Base-by-base conservation (phyloP, 192 early-diverging fungal genomes). In the Umbelopsis sp. region DNA sequence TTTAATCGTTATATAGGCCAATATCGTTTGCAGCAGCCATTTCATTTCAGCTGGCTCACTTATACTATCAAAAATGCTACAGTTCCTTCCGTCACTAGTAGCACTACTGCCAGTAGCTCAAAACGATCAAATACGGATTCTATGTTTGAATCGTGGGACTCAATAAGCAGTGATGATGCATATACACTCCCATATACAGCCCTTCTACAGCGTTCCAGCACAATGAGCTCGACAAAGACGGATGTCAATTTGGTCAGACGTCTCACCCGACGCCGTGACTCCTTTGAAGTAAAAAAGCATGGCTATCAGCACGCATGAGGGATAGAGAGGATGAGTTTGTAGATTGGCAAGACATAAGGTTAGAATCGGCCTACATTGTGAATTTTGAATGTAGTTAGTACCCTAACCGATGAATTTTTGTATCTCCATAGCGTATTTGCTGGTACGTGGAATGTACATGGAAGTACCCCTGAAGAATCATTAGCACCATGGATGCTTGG, bases 371-470 rank as follows among this genome's bases (percentile, higher is more conserved):
- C n/a, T n/a, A n/a, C n/a, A n/a, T n/a, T 54, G 71, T n/a, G 36
- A 24, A 59, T 44, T 4, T 4, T 14, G 24, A 22, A 21, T 0
- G 20, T 49, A 34, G 14, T 49, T 9, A 10, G 59, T 20, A 34
- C 1, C 21, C 8, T 66, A 65, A n/a, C 31, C 32, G 31, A 41
- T 10, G 12, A 26, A 32, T 26, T 54, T 22, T 24, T 67, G 10
- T 24, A 25, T 52, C 1, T n/a, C 34, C 21, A 1, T 71, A 88
- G 84, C 29, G 82, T 91, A 2, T 94, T 96, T 78, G 84, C 90
- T 0, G 95, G 95, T 2, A 94, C 95, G 1, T 98, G 93, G 91
- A 98, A 98, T 76, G 93, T 96, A 26, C 94, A 96, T 74, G 95
- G 93, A 10, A 83, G 84, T 26, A 70, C 80, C 20, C 86, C 91